Conservation (phyloP, 2,329 filamentous ascomycete species). For the Exophiala aquamarina region DNA sequence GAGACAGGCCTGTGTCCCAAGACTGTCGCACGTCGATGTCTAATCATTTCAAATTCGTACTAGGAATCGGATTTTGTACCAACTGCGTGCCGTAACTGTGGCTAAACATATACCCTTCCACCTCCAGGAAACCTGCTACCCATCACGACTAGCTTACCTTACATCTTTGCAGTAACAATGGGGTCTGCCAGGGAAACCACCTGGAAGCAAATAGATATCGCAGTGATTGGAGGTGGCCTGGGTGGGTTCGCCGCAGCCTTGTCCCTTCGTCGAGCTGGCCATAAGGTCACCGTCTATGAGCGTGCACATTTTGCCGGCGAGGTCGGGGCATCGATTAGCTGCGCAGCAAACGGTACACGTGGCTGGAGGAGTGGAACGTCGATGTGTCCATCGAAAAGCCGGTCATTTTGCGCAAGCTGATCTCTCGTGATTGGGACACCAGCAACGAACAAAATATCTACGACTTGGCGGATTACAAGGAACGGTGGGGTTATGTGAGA, state of each 20-base stretch:
- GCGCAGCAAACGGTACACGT: conserved; percentile 30
- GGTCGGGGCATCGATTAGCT: conserved; percentile 30
- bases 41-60: too few species aligned
- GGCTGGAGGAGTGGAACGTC: conserved; percentile 27
- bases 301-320: conserved; percentile 30
- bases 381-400: conserved; percentile 20
- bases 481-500: conserved; percentile 15
- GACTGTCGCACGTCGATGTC: too few species aligned
- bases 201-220: conserved; percentile 2
- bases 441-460: conserved; percentile 27
- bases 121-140: too few species aligned
- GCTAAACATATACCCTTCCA: too few species aligned
- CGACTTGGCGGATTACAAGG: conserved; percentile 29
- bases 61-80: too few species aligned
- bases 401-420: conserved; percentile 30
- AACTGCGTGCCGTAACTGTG: too few species aligned
- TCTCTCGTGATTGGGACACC: conserved; percentile 29
- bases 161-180: background rate
- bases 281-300: conserved; percentile 33
- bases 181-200: background rate
- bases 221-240: conserved; percentile 32
- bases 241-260: conserved; percentile 32
- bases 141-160: too few species aligned
- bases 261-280: conserved; percentile 31
- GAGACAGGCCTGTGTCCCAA: too few species aligned